Conservation (phyloP, 129 eudicot genomes). For the Flaveria robusta region DNA sequence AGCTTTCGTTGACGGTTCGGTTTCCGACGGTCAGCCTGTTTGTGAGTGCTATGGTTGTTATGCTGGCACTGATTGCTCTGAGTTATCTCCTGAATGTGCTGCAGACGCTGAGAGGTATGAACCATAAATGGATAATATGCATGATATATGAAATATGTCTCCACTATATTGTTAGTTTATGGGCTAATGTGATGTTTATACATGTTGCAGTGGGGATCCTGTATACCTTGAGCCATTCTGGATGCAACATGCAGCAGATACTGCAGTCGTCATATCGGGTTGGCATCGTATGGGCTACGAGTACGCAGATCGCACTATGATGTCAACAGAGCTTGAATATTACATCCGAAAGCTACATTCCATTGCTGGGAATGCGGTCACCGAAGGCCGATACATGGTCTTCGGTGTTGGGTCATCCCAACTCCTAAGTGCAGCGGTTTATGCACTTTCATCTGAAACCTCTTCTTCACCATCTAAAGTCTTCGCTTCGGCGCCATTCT, state of each 20-base stretch:
- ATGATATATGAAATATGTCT: too few relatives aligned
- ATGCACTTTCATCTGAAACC: constrained; percentile 58
- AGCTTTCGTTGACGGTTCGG: constrained; percentile 61
- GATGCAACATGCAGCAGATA: constrained; percentile 60
- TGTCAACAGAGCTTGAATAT: constrained; percentile 50
- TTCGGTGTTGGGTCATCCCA: constrained; percentile 68
- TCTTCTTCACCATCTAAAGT: constrained; percentile 47
- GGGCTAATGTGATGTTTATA: not conserved
- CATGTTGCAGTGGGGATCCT: constrained; percentile 78
- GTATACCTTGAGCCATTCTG: constrained; percentile 77
- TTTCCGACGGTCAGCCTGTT: constrained; percentile 45
- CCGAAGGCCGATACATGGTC: constrained; percentile 53
- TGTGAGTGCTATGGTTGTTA: constrained; percentile 76
- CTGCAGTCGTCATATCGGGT: constrained; percentile 63
- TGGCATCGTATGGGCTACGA: constrained; percentile 84
- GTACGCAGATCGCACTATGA: constrained; percentile 25
- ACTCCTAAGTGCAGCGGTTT: constrained; percentile 69
- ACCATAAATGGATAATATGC: too few relatives aligned
- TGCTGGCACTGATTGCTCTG: constrained; percentile 58
- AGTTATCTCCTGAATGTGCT: constrained; percentile 37
- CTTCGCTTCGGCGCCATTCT: constrained; percentile 55
- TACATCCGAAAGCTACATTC: constrained; percentile 59
- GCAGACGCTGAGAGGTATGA: constrained; percentile 53
- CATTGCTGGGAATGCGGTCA: constrained; percentile 58
- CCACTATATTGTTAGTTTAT: too few relatives aligned